Percentiles rank a stretch among this genome's conserved stretches.
phyloP scores from a whole-genome alignment of 177 flowering plant species.

The Tripterygium wilfordii region DNA sequence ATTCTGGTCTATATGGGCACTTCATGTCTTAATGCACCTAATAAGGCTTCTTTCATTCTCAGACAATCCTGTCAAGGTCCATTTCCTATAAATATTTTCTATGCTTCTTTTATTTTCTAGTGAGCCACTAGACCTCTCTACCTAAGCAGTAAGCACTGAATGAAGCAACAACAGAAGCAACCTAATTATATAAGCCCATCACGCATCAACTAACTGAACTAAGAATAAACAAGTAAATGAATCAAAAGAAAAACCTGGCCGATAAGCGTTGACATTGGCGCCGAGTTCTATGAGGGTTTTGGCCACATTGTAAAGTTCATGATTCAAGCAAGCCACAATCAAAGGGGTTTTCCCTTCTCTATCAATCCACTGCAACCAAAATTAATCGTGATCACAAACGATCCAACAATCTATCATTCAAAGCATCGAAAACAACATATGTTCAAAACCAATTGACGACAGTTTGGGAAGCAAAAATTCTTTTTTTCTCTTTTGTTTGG shows the following conservation, averaged over 20 bases:
- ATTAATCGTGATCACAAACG: not conserved
- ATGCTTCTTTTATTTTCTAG: no score
- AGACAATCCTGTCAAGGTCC: no score
- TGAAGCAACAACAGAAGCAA: no score
- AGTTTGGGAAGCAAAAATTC: not conserved
- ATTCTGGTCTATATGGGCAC: no score
- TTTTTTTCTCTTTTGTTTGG: no score
- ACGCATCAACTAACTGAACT: no score
- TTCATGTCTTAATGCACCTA: no score
- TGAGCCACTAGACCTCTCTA: no score
- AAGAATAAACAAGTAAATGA: not conserved
- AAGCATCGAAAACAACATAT: not conserved
- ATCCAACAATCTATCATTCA: not conserved
- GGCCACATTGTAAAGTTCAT: slow-evolving; percentile 46
- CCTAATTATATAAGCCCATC: no score
- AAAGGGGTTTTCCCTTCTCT: slow-evolving; percentile 76
- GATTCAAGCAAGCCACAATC: slow-evolving; percentile 60
- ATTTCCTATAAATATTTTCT: no score
- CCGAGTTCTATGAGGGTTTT: slow-evolving; percentile 65
- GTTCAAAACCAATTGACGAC: not conserved
- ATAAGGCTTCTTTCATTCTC: no score
- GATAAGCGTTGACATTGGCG: slow-evolving; percentile 73
- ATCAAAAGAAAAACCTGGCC: slow-evolving; percentile 43
- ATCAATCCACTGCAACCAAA: slow-evolving; percentile 62
- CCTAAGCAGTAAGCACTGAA: no score